Base-by-base conservation (phyloP, 2,329 filamentous ascomycete genomes). In the Akanthomyces uredinophilus region DNA sequence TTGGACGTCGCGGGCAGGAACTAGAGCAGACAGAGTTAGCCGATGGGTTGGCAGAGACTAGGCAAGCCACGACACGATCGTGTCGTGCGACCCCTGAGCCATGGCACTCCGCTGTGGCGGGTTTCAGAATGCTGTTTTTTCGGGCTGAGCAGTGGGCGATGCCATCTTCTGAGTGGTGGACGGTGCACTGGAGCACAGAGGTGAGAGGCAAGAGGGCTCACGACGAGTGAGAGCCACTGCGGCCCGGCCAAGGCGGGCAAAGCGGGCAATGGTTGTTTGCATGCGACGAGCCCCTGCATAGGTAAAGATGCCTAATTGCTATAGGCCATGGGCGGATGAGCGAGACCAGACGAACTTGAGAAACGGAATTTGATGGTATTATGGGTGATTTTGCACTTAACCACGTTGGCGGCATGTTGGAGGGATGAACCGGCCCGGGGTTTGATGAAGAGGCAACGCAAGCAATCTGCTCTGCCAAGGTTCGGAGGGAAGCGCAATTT, bases 51-150 rank as follows among this genome's bases (percentile, higher is more conserved):
- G 37, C 37, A 39, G 37, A 14, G 13, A 46, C 43, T 46, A 20
- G 43, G 27, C 51, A 54, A 51, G 56, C 55, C 55, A 50, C 55
- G n/a, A 35, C 46, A 44, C 57, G 57, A 60, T 60, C 57, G 35
- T 35, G 46, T 16, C n/a, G 57, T 52, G 14, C n/a, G 18, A 49
- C 50, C 50, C 59, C 59, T 61, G 59, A 46, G 47, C 39, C 14
- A 61, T 13, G 18, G 29, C 41, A 13, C 59, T 55, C 59, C 59
- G 59, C 59, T 56, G 59, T 61, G 59, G 59, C 59, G 29, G 59
- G 59, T 61, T 61, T 61, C 59, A 61, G 59, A 47, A 50, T 47
- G n/a, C n/a, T 4, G 7, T 43, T 22, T 22, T 61, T 50, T 39
- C 14, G 32, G 39, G 24, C 35, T 39, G 49, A 29, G 22, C 39